Percentiles rank a stretch among this genome's conserved stretches.
phyloP scores from a whole-genome alignment of 495 filamentous ascomycete genomes.

The Parachaetomium inaequale region DNA sequence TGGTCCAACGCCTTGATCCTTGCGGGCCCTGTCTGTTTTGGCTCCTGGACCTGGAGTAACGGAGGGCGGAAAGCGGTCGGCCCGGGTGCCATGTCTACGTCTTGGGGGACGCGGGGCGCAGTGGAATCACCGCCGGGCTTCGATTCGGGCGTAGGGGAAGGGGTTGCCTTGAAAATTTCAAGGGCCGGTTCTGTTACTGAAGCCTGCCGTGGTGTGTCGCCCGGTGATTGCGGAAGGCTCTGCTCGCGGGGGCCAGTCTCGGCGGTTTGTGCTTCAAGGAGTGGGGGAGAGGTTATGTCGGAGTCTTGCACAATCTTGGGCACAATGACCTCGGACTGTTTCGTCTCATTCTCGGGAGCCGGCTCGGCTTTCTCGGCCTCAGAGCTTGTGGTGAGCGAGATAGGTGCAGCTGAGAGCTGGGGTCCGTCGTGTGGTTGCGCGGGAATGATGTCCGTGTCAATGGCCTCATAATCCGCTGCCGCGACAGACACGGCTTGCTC shows the following conservation, averaged over 20 bases:
- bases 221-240: not conserved
- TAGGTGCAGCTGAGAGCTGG: not conserved
- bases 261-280: too few relatives aligned
- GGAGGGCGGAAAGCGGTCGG: not conserved
- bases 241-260: not conserved
- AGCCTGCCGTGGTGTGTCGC: not conserved
- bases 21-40: conserved; percentile 17
- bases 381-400: not conserved
- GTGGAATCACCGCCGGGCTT: not conserved
- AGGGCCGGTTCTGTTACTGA: not conserved
- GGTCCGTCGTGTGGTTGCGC: conserved; percentile 10
- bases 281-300: not conserved
- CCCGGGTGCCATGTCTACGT: not conserved
- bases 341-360: not conserved
- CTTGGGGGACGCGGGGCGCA: not conserved
- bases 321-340: not conserved
- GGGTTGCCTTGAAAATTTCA: not conserved
- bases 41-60: not conserved
- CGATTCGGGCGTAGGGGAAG: not conserved
- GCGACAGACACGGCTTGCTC: conserved; percentile 18
- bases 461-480: conserved; percentile 12
- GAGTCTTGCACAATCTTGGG: not conserved
- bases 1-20: conserved; percentile 20
- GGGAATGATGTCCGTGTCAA: conserved; percentile 9
- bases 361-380: not conserved